Evolutionary conservation across 495 filamentous ascomycete genomes (phyloP), one percentile per base, ranked within the genome.

Genomic region (Tuber melanosporum): DNA sequence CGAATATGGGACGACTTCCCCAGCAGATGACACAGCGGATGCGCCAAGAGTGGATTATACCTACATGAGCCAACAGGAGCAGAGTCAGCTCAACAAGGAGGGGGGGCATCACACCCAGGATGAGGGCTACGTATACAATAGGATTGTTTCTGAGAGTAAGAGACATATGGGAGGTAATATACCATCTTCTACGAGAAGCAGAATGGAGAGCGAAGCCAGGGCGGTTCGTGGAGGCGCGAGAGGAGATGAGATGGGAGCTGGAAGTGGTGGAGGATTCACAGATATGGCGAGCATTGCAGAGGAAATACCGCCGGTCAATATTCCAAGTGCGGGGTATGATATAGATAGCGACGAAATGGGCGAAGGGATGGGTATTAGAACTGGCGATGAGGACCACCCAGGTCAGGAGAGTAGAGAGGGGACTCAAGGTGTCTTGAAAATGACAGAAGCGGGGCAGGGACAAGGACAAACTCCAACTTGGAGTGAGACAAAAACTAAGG

Each of bases 401-500:
- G 73, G 78, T 10, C 57, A 32, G 57, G n/a, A 66, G 73, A 70
- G 70, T 6, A 71, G 70, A 72, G 78, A 80, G 46, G 78, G 78
- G 36, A 62, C 75, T 20, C 80, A 57, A 70, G 79, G 74, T 72
- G 45, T 74, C 70, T 75, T 82, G 46, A 82, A 76, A 74, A 82
- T 77, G 73, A 74, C 71, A 44, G 72, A 76, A 71, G 81, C 81
- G 52, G 74, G 70, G 66, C 81, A 79, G 75, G 77, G 74, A 41
- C 76, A 81, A 74, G 74, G 71, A 43, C 77, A 76, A n/a, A 71
- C 78, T 52, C 76, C 82, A 71, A 74, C 92, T n/a, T 99, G 95
- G 95, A 95, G 89, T 83, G 95, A 97, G 83, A 88, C 97, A 82
- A 98, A 98, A 85, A 99, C 95, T 12, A 99, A 99, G 82, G 82